Conservation (phyloP, 1,139 yeast species). For the Hansenula anomala region DNA sequence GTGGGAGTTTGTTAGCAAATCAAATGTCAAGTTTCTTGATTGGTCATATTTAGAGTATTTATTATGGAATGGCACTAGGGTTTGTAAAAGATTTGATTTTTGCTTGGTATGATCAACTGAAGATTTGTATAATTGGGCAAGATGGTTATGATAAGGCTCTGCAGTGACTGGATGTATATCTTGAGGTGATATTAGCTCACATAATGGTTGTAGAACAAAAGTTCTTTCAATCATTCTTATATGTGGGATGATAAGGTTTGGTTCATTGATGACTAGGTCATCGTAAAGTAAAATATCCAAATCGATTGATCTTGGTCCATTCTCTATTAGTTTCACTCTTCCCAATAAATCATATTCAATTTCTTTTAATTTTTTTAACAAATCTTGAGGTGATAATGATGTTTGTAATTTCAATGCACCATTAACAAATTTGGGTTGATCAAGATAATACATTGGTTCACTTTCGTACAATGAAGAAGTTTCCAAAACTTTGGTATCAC, state of each 20-base stretch:
- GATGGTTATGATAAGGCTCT: conserved; percentile 68
- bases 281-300: conserved; percentile 72
- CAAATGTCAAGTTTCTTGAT: conserved; percentile 34
- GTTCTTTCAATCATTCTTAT: conserved; percentile 82
- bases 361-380: conserved; percentile 58
- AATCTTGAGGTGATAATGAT: conserved; percentile 52
- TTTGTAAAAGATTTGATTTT: conserved; percentile 41
- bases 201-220: conserved; percentile 84
- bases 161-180: conserved; percentile 77
- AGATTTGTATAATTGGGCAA: conserved; percentile 47
- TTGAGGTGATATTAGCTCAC: conserved; percentile 68
- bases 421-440: conserved; percentile 80
- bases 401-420: conserved; percentile 72
- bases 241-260: conserved; percentile 75
- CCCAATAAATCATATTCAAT: conserved; percentile 71
- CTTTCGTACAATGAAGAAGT: conserved; percentile 83
- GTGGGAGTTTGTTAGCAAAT: conserved; percentile 27
- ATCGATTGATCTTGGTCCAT: conserved; percentile 91
- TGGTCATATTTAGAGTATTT: conserved; percentile 8
- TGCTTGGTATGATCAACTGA: conserved; percentile 28
- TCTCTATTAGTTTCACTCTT: conserved; percentile 75
- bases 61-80: conserved; percentile 41
- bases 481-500: conserved; percentile 43
- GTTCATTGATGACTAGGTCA: conserved; percentile 37
- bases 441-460: conserved; percentile 84